Evolutionary conservation across 2,329 filamentous ascomycete genomes (phyloP), one percentile per base, ranked within the genome.

Genomic region (Arthrobotrys pseudoclavata): DNA sequence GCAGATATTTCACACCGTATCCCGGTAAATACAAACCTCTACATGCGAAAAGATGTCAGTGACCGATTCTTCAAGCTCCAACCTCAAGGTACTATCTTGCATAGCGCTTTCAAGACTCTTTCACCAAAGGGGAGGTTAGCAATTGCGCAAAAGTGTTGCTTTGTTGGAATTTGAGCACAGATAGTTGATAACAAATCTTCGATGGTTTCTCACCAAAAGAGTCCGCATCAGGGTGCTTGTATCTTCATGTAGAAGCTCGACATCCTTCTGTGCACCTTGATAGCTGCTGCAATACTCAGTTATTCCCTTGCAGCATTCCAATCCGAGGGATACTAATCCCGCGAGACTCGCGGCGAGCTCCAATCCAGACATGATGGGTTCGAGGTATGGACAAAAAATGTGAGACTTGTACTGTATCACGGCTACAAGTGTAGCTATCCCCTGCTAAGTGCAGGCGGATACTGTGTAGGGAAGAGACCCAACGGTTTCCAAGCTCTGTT

Each of bases 231-330:
- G 15, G 3, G 37, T 42, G 24, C 31, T 42, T n/a, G 55, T 24
- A 24, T 61, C 55, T 40, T 61, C 55, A n/a, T 42, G 31, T 12
- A 61, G 13, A 18, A 61, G 34, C n/a, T 40, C 55, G 31, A 61
- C 29, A 42, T 61, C 55, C 34, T 42, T 61, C 18, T 40, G 55
- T 22, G 55, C 55, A 9, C 55, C 55, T 26, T 61, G 22, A 13
- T 42, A 61, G 12, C 55, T 61, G 9, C 3, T 42, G 31, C 55
- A 61, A 22, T 61, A 61, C 10, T 61, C 29, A 34, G 31, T 34
- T 4, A 34, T 34, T 9, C 31, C 31, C 31, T 9, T 34, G 31
- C 31, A 34, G 7, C 4, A 10, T 9, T 34, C 31, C 31, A 34
- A 6, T 34, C 31, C 31, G 1, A 34, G 7, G 12, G 31, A 61